phyloP scores from a whole-genome alignment of 176 grass and related monocot genomes.

The Dendrocalamus sinicus region DNA sequence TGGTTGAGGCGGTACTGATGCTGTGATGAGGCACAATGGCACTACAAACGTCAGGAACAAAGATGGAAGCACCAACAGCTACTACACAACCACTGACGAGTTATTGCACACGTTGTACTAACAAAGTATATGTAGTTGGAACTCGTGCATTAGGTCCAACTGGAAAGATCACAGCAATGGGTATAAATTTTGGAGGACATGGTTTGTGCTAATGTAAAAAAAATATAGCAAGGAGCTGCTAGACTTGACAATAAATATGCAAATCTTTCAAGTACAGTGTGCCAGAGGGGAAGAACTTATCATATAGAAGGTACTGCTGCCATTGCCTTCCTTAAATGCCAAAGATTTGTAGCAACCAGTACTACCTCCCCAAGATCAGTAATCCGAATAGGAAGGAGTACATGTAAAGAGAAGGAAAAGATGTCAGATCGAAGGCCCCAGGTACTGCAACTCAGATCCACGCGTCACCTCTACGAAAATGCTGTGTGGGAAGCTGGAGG shows the following conservation, averaged over 20 bases:
- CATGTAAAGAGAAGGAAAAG: background rate
- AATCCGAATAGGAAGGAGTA: background rate
- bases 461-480: too few relatives aligned
- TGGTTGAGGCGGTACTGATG: conserved; percentile 39
- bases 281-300: conserved; percentile 4
- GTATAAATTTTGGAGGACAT: background rate
- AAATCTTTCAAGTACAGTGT: conserved; percentile 49
- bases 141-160: conserved; percentile 23
- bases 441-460: too few relatives aligned
- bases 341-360: background rate
- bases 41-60: conserved; percentile 26
- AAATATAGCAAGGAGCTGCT: background rate
- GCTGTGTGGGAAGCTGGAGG: background rate
- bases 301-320: conserved; percentile 23
- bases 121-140: conserved; percentile 2
- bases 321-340: conserved; percentile 39
- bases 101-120: conserved; percentile 49
- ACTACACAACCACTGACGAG: conserved; percentile 53
- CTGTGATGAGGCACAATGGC: conserved; percentile 35
- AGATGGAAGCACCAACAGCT: conserved; percentile 42
- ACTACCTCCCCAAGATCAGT: background rate
- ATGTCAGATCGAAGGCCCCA: too few relatives aligned
- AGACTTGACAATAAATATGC: conserved; percentile 16
- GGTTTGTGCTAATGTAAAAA: background rate
- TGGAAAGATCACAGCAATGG: conserved; percentile 2